Conservation (phyloP, 106 monocot genomes). For the Dendrobium nobile region DNA sequence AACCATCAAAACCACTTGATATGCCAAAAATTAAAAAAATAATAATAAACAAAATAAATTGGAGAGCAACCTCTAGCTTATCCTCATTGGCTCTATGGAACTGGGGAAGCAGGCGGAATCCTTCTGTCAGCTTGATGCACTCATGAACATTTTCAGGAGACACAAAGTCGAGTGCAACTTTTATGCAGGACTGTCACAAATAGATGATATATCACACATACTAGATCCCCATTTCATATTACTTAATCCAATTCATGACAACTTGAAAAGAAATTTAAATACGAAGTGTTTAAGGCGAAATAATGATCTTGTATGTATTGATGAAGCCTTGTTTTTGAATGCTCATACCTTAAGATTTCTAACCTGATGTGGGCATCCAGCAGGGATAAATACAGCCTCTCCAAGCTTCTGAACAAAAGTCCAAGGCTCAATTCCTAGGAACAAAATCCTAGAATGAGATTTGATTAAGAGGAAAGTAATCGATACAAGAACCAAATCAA, state of each 20-base stretch:
- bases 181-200: conserved; percentile 72
- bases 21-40: no score
- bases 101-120: conserved; percentile 60
- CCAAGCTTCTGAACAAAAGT: conserved; percentile 84
- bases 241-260: neutral
- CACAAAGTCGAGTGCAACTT: conserved; percentile 88
- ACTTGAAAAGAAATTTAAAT: neutral
- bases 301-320: neutral
- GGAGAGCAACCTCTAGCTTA: conserved; percentile 56
- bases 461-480: neutral
- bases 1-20: neutral
- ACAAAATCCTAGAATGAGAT: neutral
- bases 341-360: conserved; percentile 57
- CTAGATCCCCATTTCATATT: neutral
- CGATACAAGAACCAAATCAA: neutral
- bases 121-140: conserved; percentile 68
- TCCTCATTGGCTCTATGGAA: conserved; percentile 78
- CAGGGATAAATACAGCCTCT: conserved; percentile 84
- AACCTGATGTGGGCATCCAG: conserved; percentile 87
- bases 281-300: neutral
- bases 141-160: conserved; percentile 79
- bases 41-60: no score
- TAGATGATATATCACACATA: neutral
- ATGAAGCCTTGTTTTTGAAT: neutral
- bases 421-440: conserved; percentile 80